Conservation (phyloP, 352 stramenopile species). For the Phytophthora macrochlamydospora region DNA sequence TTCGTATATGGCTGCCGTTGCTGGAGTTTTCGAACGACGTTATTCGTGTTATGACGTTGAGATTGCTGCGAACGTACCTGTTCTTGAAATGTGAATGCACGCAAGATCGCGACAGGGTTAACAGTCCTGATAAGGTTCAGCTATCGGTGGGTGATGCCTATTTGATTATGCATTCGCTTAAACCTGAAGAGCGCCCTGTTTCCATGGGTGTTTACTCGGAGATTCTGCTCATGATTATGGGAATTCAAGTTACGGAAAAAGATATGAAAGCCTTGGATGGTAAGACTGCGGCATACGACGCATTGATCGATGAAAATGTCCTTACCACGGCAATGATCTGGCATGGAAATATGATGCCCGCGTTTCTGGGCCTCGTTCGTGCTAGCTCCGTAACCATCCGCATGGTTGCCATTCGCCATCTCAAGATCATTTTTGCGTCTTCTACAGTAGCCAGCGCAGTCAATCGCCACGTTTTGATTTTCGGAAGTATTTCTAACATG, state of each 20-base stretch:
- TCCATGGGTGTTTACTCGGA: conserved; percentile 86
- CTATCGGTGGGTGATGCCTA: conserved; percentile 80
- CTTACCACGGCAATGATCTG: conserved; percentile 57
- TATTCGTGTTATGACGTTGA: conserved; percentile 83
- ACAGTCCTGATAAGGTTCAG: conserved; percentile 72
- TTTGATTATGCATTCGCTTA: conserved; percentile 82
- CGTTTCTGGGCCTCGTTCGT: conserved; percentile 61
- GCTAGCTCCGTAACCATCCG: conserved; percentile 63
- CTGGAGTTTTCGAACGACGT: conserved; percentile 76
- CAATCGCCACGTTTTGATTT: conserved; percentile 81
- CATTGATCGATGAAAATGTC: conserved; percentile 62
- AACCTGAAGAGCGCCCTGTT: conserved; percentile 64
- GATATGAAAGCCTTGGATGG: conserved; percentile 55
- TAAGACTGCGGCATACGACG: conserved; percentile 52
- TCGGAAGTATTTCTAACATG: conserved; percentile 77
- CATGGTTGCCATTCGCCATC: conserved; percentile 63
- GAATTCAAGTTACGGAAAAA: conserved; percentile 69
- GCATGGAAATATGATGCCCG: conserved; percentile 73
- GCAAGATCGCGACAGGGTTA: conserved; percentile 67
- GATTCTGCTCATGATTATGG: conserved; percentile 74
- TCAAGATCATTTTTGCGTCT: conserved; percentile 72
- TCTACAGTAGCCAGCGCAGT: conserved; percentile 66
- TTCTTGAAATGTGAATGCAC: conserved; percentile 77
- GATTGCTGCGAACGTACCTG: conserved; percentile 78
- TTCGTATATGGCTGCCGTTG: conserved; percentile 83